Evolutionary conservation across 164 flowering plant genomes (phyloP).

Genomic region (Liriodendron chinense): DNA sequence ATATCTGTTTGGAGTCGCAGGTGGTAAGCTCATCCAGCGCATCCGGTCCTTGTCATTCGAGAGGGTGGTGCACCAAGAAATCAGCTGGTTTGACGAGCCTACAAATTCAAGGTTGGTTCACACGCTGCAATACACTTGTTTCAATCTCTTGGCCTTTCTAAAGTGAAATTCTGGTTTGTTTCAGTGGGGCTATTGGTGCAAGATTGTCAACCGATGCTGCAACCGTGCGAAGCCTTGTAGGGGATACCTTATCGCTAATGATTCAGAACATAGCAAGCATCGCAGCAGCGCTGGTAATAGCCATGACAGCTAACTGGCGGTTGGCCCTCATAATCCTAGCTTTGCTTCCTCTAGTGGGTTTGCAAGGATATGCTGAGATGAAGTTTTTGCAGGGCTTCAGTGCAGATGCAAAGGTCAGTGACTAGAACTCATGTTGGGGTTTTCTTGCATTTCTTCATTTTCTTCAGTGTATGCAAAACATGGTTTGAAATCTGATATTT

Average conservation of each 20-base stretch:
- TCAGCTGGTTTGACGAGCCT: conserved; percentile 74
- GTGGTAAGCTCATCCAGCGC: conserved; percentile 52
- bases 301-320: conserved; percentile 43
- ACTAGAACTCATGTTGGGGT: conserved; percentile 32
- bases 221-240: conserved; percentile 33
- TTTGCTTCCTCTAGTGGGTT: conserved; percentile 30
- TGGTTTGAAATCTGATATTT: too few species aligned
- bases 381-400: conserved; percentile 34
- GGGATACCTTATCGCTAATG: conserved; percentile 37
- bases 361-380: conserved; percentile 34
- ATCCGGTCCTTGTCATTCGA: conserved; percentile 55
- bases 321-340: conserved; percentile 31
- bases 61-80: conserved; percentile 63
- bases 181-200: conserved; percentile 49
- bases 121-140: neutral
- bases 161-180: conserved; percentile 17
- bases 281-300: conserved; percentile 34
- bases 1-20: conserved; percentile 63
- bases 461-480: too few species aligned
- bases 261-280: conserved; percentile 38
- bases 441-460: neutral
- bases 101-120: conserved; percentile 51
- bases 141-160: neutral
- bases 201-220: conserved; percentile 35
- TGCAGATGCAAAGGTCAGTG: conserved; percentile 50